Conservation (phyloP, 371 early-diverging fungal species). For the Mortierella sp. region DNA sequence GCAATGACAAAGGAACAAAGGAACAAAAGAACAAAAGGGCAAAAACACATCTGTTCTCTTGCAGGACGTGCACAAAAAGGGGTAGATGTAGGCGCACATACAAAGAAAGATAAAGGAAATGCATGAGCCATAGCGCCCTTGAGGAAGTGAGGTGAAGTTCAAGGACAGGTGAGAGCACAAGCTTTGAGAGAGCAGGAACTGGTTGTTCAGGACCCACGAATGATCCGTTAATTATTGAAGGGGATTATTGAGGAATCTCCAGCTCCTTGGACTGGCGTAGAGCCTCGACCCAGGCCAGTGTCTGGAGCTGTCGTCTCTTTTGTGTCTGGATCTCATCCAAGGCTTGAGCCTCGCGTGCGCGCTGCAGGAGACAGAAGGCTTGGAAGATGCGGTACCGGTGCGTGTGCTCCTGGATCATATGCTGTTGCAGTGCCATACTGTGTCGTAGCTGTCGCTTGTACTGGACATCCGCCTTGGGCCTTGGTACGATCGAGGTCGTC, state of each 20-base stretch:
- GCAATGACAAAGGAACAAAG: too few relatives aligned
- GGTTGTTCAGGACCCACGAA: too few relatives aligned
- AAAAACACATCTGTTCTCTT: too few relatives aligned
- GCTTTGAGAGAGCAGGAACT: too few relatives aligned
- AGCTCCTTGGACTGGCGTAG: conserved; percentile 33
- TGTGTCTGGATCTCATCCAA: conserved; percentile 33
- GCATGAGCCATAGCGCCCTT: too few relatives aligned
- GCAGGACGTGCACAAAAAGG: too few relatives aligned
- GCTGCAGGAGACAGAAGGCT: conserved; percentile 41
- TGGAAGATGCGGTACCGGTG: conserved; percentile 48
- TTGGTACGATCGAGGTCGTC: conserved; percentile 28
- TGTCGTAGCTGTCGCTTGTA: conserved; percentile 39
- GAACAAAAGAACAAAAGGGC: too few relatives aligned
- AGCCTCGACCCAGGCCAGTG: conserved; percentile 50
- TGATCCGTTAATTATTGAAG: too few relatives aligned
- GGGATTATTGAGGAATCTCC: conserved; percentile 36
- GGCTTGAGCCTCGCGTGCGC: conserved; percentile 49
- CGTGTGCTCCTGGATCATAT: conserved; percentile 47
- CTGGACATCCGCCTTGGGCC: conserved; percentile 27
- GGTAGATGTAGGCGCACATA: neutral
- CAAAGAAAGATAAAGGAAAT: too few relatives aligned
- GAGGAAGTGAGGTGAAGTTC: too few relatives aligned
- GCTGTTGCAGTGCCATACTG: conserved; percentile 39
- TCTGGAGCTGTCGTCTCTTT: conserved; percentile 33
- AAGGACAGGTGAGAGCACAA: neutral